These are phyloP conservation scores for Candida silvatica DNA, from an alignment of 805 yeast species.

Conservation along the genomic window DNA sequence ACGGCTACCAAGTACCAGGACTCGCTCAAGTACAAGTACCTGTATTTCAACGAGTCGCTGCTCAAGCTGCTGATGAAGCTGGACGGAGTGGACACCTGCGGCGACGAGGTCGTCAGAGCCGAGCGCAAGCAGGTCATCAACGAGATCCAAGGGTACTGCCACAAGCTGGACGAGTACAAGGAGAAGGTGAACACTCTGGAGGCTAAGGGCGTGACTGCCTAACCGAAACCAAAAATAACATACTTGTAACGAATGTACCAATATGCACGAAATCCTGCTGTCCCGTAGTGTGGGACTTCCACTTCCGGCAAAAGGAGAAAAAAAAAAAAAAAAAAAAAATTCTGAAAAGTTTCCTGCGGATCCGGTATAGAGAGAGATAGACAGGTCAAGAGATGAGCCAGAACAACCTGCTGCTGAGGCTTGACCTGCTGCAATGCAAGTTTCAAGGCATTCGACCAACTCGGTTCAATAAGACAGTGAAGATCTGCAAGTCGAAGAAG, in stretches of 20 bases:
- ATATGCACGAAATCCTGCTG: neutral
- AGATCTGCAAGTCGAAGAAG: slow-evolving; percentile 35
- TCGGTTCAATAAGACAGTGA: slow-evolving; percentile 41
- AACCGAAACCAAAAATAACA: too few species aligned
- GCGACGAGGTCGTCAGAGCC: slow-evolving; percentile 40
- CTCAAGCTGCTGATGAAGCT: slow-evolving; percentile 57
- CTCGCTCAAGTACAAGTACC: slow-evolving; percentile 35
- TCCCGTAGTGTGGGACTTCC: neutral
- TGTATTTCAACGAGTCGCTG: slow-evolving; percentile 58
- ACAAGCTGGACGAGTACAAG: slow-evolving; percentile 36
- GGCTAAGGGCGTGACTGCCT: slow-evolving; percentile 6
- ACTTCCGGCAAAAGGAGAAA: neutral
- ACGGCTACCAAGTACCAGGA: slow-evolving; percentile 15
- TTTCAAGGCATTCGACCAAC: slow-evolving; percentile 35
- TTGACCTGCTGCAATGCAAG: slow-evolving; percentile 48
- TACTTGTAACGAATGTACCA: neutral
- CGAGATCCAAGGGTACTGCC: slow-evolving; percentile 50
- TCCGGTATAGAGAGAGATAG: too few species aligned
- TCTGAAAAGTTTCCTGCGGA: too few species aligned
- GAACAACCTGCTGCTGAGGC: slow-evolving; percentile 39
- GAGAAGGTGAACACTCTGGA: slow-evolving; percentile 13
- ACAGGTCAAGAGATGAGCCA: slow-evolving; percentile 12
- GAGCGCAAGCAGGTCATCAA: slow-evolving; percentile 54
- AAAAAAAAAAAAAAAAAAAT: too few species aligned
- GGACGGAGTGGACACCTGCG: slow-evolving; percentile 46